Percentiles rank a stretch among this genome's conserved stretches.
Conservation (phyloP, 2,329 filamentous ascomycete genomes). For the Alternaria sp. region DNA sequence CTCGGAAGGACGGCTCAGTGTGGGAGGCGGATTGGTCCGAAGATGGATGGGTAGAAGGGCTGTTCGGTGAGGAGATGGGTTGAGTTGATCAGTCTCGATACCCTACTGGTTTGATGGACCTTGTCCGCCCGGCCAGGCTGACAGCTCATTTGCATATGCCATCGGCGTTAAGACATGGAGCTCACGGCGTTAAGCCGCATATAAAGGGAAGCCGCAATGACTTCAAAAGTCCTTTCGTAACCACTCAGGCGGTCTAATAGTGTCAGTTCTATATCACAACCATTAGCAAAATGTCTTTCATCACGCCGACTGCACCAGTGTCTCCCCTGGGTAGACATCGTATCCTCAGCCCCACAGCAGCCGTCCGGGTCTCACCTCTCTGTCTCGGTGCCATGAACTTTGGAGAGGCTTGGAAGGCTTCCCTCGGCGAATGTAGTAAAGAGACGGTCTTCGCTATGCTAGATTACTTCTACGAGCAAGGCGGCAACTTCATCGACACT, state of each 20-base stretch:
- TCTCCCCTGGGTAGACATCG: constrained; percentile 71
- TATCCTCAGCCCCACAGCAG: constrained; percentile 70
- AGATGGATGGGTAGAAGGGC: neutral
- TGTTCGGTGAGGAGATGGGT: no score
- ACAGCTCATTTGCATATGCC: no score
- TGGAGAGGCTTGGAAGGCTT: constrained; percentile 64
- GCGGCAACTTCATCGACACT: constrained; percentile 79
- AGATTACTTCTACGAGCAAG: constrained; percentile 71
- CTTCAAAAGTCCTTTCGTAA: accelerated
- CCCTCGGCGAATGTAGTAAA: constrained; percentile 72
- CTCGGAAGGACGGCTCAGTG: neutral
- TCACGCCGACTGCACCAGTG: constrained; percentile 1
- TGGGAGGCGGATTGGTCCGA: neutral
- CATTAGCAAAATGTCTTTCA: constrained; percentile 12
- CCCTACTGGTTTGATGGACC: no score
- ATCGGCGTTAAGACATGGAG: neutral
- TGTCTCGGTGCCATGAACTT: constrained; percentile 71
- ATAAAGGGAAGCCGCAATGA: neutral
- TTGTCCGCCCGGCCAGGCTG: no score
- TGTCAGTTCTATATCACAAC: neutral
- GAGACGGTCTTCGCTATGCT: constrained; percentile 70
- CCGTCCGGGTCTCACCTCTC: constrained; percentile 60
- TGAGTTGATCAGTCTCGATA: no score
- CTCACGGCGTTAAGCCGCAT: neutral
- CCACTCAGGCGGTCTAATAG: neutral